phyloP scores from a whole-genome alignment of 208 protist species.

The Trypanosomatidae sp. region DNA sequence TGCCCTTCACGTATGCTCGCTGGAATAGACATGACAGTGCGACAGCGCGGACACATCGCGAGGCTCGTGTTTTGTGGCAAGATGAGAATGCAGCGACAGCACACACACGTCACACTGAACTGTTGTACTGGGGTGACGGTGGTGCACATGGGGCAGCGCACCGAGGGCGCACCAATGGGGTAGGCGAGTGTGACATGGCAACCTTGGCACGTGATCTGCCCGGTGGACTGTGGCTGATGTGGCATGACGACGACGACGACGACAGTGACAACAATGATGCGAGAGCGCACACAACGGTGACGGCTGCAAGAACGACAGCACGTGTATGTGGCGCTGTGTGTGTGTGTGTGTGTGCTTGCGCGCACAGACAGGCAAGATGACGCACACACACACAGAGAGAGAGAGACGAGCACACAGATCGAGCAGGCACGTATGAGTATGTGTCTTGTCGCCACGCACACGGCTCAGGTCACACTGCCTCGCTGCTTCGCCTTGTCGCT shows the following conservation, averaged over 20 bases:
- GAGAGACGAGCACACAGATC: too few relatives aligned
- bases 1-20: slow-evolving; percentile 61
- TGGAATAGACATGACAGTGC: slow-evolving; percentile 75
- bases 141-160: slow-evolving; percentile 76
- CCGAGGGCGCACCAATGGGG: slow-evolving; percentile 67
- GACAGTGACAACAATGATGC: background rate
- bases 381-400: slow-evolving; percentile 2
- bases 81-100: slow-evolving; percentile 71
- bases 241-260: slow-evolving; percentile 15
- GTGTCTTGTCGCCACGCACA: too few relatives aligned
- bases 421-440: too few relatives aligned
- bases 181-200: slow-evolving; percentile 73
- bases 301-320: background rate
- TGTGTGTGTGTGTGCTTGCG: background rate
- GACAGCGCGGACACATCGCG: slow-evolving; percentile 75
- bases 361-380: too few relatives aligned
- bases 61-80: slow-evolving; percentile 75
- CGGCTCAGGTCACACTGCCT: too few relatives aligned
- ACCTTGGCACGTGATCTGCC: slow-evolving; percentile 63
- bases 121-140: slow-evolving; percentile 68
- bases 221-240: slow-evolving; percentile 42
- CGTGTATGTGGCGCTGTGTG: background rate
- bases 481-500: too few relatives aligned
- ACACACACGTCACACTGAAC: slow-evolving; percentile 71
- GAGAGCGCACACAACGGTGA: background rate